Conservation (phyloP, 306 rosid species). For the Mimosa bimucronata region DNA sequence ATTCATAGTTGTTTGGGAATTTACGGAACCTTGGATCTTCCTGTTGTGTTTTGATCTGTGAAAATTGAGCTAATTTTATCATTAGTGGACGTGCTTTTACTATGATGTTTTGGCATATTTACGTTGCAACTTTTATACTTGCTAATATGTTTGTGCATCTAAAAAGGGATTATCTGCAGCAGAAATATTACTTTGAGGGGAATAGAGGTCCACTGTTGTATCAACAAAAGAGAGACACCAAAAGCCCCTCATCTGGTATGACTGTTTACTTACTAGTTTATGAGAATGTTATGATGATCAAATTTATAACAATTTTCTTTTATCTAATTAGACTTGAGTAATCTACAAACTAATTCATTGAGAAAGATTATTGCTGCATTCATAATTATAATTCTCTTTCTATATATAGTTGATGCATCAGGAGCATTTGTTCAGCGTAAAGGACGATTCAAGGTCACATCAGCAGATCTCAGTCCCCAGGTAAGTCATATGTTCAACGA, state of each 20-base stretch:
- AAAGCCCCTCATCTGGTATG: conserved; percentile 67
- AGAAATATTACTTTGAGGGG: conserved; percentile 62
- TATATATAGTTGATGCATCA: conserved; percentile 69
- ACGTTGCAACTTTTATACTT: conserved; percentile 9
- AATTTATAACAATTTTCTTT: conserved; percentile 30
- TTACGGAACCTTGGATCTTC: too few species aligned
- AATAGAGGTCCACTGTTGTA: conserved; percentile 76
- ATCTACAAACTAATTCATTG: conserved; percentile 24
- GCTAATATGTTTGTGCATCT: conserved; percentile 35
- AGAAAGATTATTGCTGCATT: conserved; percentile 7
- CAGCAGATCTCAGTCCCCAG: conserved; percentile 82
- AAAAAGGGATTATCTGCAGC: conserved; percentile 75
- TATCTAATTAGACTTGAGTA: conserved; percentile 17
- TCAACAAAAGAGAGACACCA: conserved; percentile 72
- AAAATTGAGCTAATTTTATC: conserved; percentile 14
- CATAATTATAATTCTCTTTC: conserved; percentile 23
- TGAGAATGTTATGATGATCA: conserved; percentile 15
- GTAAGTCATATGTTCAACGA: conserved; percentile 43
- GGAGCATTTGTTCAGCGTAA: conserved; percentile 79
- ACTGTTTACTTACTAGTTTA: conserved; percentile 18
- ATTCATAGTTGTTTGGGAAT: too few species aligned
- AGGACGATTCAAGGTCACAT: conserved; percentile 94
- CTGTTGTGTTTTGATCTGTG: too few species aligned
- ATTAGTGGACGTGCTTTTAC: conserved; percentile 10
- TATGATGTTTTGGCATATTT: conserved; percentile 30